phyloP scores from a whole-genome alignment of 2,329 filamentous ascomycete genomes.

The Fusarium siculi region DNA sequence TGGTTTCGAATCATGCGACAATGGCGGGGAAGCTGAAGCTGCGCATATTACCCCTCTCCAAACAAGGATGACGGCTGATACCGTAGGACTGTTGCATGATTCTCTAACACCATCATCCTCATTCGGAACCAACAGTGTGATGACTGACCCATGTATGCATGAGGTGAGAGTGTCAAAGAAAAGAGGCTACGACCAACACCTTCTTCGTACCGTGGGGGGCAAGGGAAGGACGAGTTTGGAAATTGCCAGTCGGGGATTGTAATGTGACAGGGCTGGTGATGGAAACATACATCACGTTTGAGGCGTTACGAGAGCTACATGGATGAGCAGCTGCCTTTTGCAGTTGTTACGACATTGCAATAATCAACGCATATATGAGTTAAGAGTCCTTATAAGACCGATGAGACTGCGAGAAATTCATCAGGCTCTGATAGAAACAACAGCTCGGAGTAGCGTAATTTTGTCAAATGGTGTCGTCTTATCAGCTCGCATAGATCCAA shows the following conservation, averaged over 20 bases:
- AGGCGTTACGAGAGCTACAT: neutral
- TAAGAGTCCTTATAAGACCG: too few relatives aligned
- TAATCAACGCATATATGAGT: neutral
- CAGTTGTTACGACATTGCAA: neutral
- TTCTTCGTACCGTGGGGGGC: neutral
- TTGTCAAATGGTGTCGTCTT: neutral
- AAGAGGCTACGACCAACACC: neutral
- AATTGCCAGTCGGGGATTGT: neutral
- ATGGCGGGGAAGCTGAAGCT: neutral
- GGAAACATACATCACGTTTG: neutral
- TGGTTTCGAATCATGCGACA: slow-evolving; percentile 4
- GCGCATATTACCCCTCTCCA: neutral
- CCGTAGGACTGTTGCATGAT: slow-evolving; percentile 19
- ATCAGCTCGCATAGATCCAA: neutral
- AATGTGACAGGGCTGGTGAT: neutral
- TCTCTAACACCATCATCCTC: neutral
- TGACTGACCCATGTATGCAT: neutral
- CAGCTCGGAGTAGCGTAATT: neutral
- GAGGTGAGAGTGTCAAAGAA: neutral
- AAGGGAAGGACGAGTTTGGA: neutral
- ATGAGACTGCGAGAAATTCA: neutral
- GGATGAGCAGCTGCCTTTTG: neutral
- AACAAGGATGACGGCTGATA: slow-evolving; percentile 13
- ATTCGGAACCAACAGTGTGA: neutral
- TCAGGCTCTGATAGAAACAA: neutral